A percentile compares a stretch with the other conserved stretches of the same genome.
phyloP scores from a whole-genome alignment of 768 basidiomycete genomes.

The Cystofilobasidium capitatum region DNA sequence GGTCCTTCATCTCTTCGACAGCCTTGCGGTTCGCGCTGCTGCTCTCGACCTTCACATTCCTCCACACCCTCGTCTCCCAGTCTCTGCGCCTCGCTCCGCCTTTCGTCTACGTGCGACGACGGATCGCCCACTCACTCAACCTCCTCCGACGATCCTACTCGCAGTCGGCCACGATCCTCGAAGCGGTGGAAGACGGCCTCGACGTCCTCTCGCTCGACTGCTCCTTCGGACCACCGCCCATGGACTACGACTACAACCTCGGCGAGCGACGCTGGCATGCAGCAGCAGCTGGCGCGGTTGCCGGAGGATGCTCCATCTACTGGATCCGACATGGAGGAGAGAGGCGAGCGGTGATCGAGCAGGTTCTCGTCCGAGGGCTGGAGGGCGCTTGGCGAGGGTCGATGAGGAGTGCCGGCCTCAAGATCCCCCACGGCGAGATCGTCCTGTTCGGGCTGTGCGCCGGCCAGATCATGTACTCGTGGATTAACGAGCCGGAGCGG shows the following conservation, averaged over 20 bases:
- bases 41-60: constrained; percentile 22
- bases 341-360: constrained; percentile 17
- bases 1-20: constrained; percentile 2
- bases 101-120: not conserved
- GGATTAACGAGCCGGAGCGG: not conserved
- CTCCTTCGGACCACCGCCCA: constrained; percentile 16
- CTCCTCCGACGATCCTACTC: constrained; percentile 8
- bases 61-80: constrained; percentile 12
- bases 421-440: constrained; percentile 16
- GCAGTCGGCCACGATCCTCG: constrained; percentile 13
- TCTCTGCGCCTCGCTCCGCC: constrained; percentile 22
- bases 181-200: constrained; percentile 22
- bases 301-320: constrained; percentile 20
- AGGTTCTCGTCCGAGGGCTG: constrained; percentile 21
- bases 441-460: constrained; percentile 16
- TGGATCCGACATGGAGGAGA: constrained; percentile 10
- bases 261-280: constrained; percentile 26
- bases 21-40: constrained; percentile 22
- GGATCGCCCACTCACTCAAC: constrained; percentile 10
- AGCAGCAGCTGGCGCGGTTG: constrained; percentile 4
- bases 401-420: not conserved
- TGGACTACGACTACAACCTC: constrained; percentile 6
- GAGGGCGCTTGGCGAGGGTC: constrained; percentile 18
- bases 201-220: constrained; percentile 13
- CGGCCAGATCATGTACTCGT: constrained; percentile 15